Percentiles rank a stretch among this genome's conserved stretches.
Evolutionary conservation across 2,329 filamentous ascomycete species (phyloP).

Genomic region (Fusarium stilboides): DNA sequence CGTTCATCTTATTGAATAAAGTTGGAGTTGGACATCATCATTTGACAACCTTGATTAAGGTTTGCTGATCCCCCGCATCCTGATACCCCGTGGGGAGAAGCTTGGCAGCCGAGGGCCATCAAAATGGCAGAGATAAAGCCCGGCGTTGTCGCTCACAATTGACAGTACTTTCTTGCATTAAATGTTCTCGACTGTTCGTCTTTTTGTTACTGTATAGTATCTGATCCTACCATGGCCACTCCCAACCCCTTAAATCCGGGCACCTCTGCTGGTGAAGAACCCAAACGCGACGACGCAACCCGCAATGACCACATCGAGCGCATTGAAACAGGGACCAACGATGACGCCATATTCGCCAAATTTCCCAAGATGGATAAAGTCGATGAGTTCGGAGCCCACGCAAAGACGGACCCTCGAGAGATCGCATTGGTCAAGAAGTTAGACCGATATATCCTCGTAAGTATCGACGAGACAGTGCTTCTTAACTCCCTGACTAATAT

Average conservation of each 20-base stretch:
- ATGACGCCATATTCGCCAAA: constrained; percentile 33
- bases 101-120: constrained; percentile 6
- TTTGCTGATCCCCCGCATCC: constrained; percentile 29
- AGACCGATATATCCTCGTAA: constrained; percentile 38
- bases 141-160: neutral
- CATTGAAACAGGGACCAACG: constrained; percentile 18
- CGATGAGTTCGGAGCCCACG: constrained; percentile 42
- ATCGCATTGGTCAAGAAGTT: constrained; percentile 42
- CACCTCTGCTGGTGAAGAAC: neutral
- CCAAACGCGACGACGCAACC: neutral
- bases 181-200: too few species aligned
- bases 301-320: constrained; percentile 34
- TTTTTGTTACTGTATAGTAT: fast-evolving
- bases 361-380: constrained; percentile 43
- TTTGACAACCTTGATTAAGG: constrained; percentile 21
- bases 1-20: neutral
- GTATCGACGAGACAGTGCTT: neutral
- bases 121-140: constrained; percentile 6
- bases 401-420: constrained; percentile 41
- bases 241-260: neutral
- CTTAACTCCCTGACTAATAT: neutral
- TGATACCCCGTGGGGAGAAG: constrained; percentile 20
- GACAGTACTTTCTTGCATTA: neutral
- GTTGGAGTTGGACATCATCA: neutral
- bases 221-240: neutral